Percentiles rank a stretch among this genome's conserved stretches.
phyloP scores from a whole-genome alignment of 2,329 filamentous ascomycete species.

The Aspergillus texensis region DNA sequence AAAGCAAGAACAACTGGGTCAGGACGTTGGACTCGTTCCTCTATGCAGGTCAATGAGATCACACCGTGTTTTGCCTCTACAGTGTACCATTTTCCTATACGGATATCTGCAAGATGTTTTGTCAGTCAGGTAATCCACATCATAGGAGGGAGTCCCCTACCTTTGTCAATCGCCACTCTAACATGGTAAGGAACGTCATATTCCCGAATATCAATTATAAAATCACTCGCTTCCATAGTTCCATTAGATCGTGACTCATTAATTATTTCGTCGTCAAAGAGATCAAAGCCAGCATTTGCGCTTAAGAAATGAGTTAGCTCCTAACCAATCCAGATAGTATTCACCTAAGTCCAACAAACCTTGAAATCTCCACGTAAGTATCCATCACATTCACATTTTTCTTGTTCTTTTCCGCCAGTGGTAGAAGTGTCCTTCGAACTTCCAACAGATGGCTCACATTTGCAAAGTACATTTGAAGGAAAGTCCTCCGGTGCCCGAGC shows the following conservation, averaged over 20 bases:
- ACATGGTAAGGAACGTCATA: conserved; percentile 99
- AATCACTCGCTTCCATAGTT: conserved; percentile 90
- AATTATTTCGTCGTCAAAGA: conserved; percentile 89
- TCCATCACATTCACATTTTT: conserved; percentile 97
- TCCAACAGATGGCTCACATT: conserved; percentile 85
- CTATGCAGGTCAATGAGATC: conserved; percentile 79
- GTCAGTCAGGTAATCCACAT: conserved; percentile 24
- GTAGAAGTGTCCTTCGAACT: conserved; percentile 81
- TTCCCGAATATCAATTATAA: conserved; percentile 96
- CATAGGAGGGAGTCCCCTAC: conserved; percentile 45
- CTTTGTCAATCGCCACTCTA: conserved; percentile 93
- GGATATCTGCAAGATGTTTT: conserved; percentile 66
- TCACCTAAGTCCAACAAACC: conserved; percentile 51
- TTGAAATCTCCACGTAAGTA: conserved; percentile 94
- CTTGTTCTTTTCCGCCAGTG: conserved; percentile 93
- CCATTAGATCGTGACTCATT: conserved; percentile 77
- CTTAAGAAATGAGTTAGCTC: conserved; percentile 48
- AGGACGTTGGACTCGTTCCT: conserved; percentile 83
- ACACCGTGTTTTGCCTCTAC: conserved; percentile 92
- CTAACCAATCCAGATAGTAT: not conserved
- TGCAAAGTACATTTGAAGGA: conserved; percentile 81
- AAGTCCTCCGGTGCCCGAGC: conserved; percentile 84
- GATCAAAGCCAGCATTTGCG: conserved; percentile 81
- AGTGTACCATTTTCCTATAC: conserved; percentile 95
- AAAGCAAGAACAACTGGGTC: conserved; percentile 99